Base-by-base conservation (phyloP, 148 eudicot species). In the Chenopodium berlandieri region DNA sequence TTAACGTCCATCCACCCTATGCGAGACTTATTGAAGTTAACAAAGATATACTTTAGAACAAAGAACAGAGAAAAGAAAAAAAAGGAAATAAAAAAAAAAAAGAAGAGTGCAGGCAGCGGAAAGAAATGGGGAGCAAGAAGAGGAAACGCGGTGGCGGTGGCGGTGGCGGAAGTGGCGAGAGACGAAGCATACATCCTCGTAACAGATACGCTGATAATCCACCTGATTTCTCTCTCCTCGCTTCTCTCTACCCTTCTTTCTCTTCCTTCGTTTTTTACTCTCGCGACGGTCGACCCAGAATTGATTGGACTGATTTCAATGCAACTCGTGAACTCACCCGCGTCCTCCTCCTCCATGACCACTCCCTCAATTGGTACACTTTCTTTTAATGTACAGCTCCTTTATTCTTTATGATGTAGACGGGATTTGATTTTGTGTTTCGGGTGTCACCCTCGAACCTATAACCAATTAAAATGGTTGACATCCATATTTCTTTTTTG, bases 221-320 rank as follows among this genome's bases (percentile, higher is more conserved):
- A 3, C 98, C 99, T 2, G 98, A 95, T 82, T 95, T 95, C 81
- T 76, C 81, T 6, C 80, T 75, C 12, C 84, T 95, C 19, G 94
- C 95, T 9, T 91, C 97, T 63, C 79, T 90, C 11, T 95, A 95
- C 84, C 92, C 92, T 56, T 88, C 94, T 6, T 95, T 95, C 78
- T 70, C 90, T 60, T 80, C 85, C 2, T 91, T 83, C 71, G 94
- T 95, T 7, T 92, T 85, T 83, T 90, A 90, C 86, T 85, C 97
- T 25, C 86, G 81, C 27, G 60, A 71, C 34, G 90, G 90, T 23
- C 90, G 92, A 0, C 91, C 98, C 32, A 87, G 84, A 79, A 95
- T 95, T 80, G 97, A 95, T 76, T 95, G 97, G 97, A 95, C 94
- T 71, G 99, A 95, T 76, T 95, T 87, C 82, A 91, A 91, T 79